These are phyloP conservation scores for Ascochyta pisi DNA, from an alignment of 2,329 filamentous ascomycete genomes.

Conservation along the genomic window DNA sequence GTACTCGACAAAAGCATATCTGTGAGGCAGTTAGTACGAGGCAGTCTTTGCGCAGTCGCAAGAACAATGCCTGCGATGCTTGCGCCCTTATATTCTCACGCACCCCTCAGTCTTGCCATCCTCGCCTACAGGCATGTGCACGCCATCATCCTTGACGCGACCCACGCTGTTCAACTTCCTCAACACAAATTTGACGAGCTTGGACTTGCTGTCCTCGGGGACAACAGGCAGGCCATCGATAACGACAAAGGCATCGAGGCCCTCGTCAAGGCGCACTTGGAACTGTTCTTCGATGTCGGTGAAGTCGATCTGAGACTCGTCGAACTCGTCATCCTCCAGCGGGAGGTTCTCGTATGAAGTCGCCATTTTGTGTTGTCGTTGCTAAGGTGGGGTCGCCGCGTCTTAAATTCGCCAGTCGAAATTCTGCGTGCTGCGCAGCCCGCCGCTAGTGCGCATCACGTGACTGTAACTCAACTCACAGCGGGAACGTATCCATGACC, in stretches of 20 bases:
- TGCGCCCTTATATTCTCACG: constrained; percentile 39
- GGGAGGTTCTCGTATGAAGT: constrained; percentile 90
- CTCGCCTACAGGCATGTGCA: constrained; percentile 93
- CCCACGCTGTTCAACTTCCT: constrained; percentile 90
- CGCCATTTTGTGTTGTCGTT: constrained; percentile 71
- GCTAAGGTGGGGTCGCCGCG: constrained; percentile 28
- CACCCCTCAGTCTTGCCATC: constrained; percentile 87
- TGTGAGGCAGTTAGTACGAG: constrained; percentile 50
- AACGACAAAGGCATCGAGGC: constrained; percentile 94
- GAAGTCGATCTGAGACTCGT: constrained; percentile 93
- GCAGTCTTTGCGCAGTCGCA: constrained; percentile 1
- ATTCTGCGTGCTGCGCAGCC: constrained; percentile 35
- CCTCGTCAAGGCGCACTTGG: constrained; percentile 94
- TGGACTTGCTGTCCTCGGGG: constrained; percentile 87
- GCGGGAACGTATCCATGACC: too few relatives aligned
- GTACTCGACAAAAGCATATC: constrained; percentile 97
- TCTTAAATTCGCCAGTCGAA: constrained; percentile 29
- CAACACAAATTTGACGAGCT: constrained; percentile 94
- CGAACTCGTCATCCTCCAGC: constrained; percentile 85
- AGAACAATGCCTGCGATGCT: constrained; percentile 7
- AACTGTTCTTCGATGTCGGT: constrained; percentile 93
- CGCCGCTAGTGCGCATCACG: constrained; percentile 18
- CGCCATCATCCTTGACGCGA: constrained; percentile 81
- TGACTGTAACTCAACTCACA: neutral
- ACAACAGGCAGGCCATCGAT: constrained; percentile 93